Percentiles rank a stretch among this genome's conserved stretches.
Evolutionary conservation across 352 stramenopile species (phyloP).

Genomic region (Pythium oligandrum): DNA sequence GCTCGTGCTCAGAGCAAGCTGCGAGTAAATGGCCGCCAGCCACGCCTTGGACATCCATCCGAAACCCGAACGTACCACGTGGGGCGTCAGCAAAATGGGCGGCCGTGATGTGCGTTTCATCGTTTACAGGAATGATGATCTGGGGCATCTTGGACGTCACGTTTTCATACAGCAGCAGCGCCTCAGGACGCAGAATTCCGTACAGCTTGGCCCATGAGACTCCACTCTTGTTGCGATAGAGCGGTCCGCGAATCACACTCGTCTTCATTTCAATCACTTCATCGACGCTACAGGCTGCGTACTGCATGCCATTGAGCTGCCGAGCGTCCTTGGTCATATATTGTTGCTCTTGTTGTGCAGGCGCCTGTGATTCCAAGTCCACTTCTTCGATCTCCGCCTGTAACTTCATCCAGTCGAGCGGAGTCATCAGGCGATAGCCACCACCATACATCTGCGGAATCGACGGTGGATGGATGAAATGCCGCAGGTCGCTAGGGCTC

Average conservation of each 20-base stretch:
- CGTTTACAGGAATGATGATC: constrained; percentile 76
- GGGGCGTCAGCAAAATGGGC: constrained; percentile 47
- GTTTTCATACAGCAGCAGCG: constrained; percentile 65
- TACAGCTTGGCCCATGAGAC: constrained; percentile 68
- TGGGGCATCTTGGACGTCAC: constrained; percentile 48
- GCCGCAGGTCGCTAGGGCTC: constrained; percentile 34
- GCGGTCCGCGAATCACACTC: constrained; percentile 57
- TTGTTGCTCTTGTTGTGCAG: constrained; percentile 28
- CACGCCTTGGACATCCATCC: constrained; percentile 53
- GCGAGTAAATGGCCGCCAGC: constrained; percentile 57
- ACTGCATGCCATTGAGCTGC: constrained; percentile 78
- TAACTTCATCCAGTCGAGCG: constrained; percentile 51
- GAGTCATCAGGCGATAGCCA: constrained; percentile 44
- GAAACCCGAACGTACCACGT: constrained; percentile 52
- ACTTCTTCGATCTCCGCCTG: constrained; percentile 74
- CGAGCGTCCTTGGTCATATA: constrained; percentile 53
- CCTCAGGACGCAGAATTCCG: constrained; percentile 59
- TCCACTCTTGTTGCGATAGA: constrained; percentile 69
- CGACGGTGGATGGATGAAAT: constrained; percentile 34
- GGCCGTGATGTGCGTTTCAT: constrained; percentile 38
- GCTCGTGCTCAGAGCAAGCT: constrained; percentile 56
- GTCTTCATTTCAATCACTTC: constrained; percentile 62
- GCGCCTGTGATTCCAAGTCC: constrained; percentile 35
- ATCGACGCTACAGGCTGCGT: constrained; percentile 62
- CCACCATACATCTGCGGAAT: constrained; percentile 67